Conservation (phyloP, 2,329 filamentous ascomycete species). For the Exophiala bonariae region DNA sequence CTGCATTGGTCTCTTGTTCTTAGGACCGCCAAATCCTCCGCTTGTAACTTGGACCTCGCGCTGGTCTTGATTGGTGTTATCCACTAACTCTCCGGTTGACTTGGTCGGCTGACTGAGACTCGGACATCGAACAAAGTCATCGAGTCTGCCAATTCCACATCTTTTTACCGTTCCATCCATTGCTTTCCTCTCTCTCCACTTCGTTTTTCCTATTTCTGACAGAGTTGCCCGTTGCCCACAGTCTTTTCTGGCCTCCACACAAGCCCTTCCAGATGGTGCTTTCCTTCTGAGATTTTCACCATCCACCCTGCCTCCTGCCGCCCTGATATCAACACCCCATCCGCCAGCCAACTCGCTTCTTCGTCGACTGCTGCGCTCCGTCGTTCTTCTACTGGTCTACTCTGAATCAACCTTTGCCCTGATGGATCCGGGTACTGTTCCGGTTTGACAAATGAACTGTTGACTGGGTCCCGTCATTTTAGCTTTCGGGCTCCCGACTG, state of each 20-base stretch:
- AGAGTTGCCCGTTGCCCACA: no score
- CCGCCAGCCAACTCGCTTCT: neutral
- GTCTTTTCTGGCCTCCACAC: no score
- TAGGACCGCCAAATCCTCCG: no score
- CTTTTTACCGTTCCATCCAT: neutral
- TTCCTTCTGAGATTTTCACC: no score
- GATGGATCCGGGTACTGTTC: no score
- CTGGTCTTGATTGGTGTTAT: neutral
- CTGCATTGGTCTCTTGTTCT: neutral
- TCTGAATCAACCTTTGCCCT: slow-evolving; percentile 14
- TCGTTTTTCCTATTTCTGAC: neutral
- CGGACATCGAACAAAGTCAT: no score
- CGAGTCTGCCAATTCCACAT: slow-evolving; percentile 1
- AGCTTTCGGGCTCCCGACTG: slow-evolving; percentile 14
- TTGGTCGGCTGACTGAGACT: no score
- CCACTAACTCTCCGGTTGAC: no score
- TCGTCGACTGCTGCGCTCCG: neutral
- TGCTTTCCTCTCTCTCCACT: slow-evolving; percentile 1
- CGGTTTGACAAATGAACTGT: neutral
- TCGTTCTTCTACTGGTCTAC: neutral
- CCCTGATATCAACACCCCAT: no score
- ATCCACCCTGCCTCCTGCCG: no score
- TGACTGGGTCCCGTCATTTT: slow-evolving; percentile 17
- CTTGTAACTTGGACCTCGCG: neutral
- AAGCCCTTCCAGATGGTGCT: no score